Base-by-base conservation (phyloP, 1,284 basidiomycete genomes). In the Uromyces viciae-fabae region DNA sequence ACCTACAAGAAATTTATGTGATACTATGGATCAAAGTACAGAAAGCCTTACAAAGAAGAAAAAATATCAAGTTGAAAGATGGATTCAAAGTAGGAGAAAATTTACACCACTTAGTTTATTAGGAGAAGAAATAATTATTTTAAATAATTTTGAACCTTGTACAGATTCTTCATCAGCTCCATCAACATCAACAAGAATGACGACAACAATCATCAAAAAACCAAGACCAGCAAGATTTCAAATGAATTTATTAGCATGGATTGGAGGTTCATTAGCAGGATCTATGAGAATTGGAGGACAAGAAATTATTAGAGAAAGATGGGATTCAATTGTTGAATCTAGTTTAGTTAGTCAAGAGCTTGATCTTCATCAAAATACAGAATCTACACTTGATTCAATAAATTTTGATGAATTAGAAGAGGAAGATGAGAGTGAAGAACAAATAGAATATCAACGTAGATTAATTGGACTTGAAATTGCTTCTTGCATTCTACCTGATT, bases 251-350 rank as follows among this genome's bases (percentile, higher is more conserved):
- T 31, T 78, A 54, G 33, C 64, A 36, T 78, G 76, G 76, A 69
- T 78, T 25, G 76, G 76, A 9, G 76, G 76, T 8, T 78, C 76
- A 7, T 42, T 78, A 38, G 76, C 76, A 36, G 76, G 76, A 1
- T 40, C 76, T 5, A 69, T 78, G 64, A 69, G 54, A 54, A 78
- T 78, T n/a, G 76, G 76, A 28, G 76, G 76, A 14, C 64, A 78
- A 68, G 76, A 78, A 68, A 52, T 78, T 4, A 69, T 78, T 38
- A 43, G 76, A 40, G 66, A 71, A 71, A n/a, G 62, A 1, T 79
- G 66, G 76, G 66, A 79, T 15, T 54, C 66, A 15, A 38, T 71
- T 7, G 64, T 79, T 15, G 76, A 60, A 49, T 62, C 75, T 42
- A 68, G 64, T 56, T 38, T 79, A 17, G 46, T 79, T 33, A 36